Base-by-base conservation (phyloP, 257 asterid genomes). In the Solanum ossicruentum region DNA sequence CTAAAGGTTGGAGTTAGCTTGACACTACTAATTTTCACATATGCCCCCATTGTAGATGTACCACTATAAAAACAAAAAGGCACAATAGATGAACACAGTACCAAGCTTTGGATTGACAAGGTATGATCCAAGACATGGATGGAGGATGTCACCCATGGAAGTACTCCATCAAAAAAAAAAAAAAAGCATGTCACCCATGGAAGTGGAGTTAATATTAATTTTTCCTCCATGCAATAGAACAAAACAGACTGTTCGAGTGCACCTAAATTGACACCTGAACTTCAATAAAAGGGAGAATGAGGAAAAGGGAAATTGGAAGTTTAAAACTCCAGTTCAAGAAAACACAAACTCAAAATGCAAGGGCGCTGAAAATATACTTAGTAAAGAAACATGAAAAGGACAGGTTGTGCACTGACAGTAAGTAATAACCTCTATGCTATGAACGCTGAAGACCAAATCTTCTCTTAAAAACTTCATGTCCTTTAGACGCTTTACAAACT, bases 401-500 rank as follows among this genome's bases (percentile, higher is more conserved):
- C 28, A 66, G 17, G 16, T 57, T 56, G 51, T 23, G 51, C 67
- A 11, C 81, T 83, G 81, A 57, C 80, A 83, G 75, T n/a, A 26
- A 18, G 60, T 75, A 82, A 80, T 89, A 89, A 95, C 99, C 97
- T 93, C 94, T 89, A 91, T 94, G 86, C 99, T 96, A 90, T 96
- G 99, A 88, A 91, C 82, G 80, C 97, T 93, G 89, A 88, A 93
- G 87, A 92, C 58, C 86, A 95, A 88, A 89, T 96, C 98, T 87
- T 96, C 99, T 87, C 98, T 91, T 52, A 96, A 87, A 90, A 96
- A 93, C 89, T 90, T 89, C 55, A 93, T 92, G 55, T 93, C 96
- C 86, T 95, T 96, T 21, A 96, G 94, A 82, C 8, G 91, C 87
- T 88, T 92, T 90, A 96, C 94, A 83, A 86, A 89, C 87, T 89